Evolutionary conservation across 495 filamentous ascomycete species (phyloP).

Genomic region (Hyaloscypha variabilis): DNA sequence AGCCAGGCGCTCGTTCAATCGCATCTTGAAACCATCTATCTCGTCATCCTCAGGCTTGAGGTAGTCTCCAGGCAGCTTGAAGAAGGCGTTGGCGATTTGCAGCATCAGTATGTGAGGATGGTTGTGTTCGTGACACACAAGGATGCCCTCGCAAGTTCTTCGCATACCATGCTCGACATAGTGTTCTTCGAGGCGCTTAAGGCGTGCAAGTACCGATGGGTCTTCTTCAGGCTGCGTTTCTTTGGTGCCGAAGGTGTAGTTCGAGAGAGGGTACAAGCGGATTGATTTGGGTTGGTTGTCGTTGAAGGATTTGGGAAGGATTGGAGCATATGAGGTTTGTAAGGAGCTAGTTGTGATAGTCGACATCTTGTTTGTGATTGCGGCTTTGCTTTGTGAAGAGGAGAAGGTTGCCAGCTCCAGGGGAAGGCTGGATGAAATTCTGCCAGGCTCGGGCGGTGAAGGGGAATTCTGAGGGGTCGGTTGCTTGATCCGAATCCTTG

Average conservation of each 20-base stretch:
- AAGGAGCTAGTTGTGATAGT: constrained; percentile 70
- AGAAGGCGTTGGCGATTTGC: constrained; percentile 98
- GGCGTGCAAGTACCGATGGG: constrained; percentile 87
- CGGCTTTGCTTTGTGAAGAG: constrained; percentile 6
- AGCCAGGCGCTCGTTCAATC: constrained; percentile 89
- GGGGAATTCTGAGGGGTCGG: no score
- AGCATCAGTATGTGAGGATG: constrained; percentile 98
- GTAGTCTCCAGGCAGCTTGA: constrained; percentile 98
- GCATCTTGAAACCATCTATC: constrained; percentile 87
- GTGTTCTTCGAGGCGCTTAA: constrained; percentile 92
- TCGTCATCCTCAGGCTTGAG: constrained; percentile 89
- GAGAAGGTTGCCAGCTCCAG: not conserved
- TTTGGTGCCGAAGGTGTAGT: constrained; percentile 98
- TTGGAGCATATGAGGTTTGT: constrained; percentile 76
- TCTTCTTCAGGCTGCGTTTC: constrained; percentile 98
- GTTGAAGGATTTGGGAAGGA: constrained; percentile 80
- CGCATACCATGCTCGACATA: constrained; percentile 93
- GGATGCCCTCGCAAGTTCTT: constrained; percentile 91
- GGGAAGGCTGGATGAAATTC: not conserved
- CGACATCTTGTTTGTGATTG: constrained; percentile 59
- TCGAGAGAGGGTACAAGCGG: constrained; percentile 91
- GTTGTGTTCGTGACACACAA: constrained; percentile 98
- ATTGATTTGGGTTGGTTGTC: constrained; percentile 88
- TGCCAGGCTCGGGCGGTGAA: not conserved
- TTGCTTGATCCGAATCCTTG: no score